These are phyloP conservation scores for Coprinopsis strossmayeri DNA, from an alignment of 768 basidiomycete genomes.

Conservation along the genomic window DNA sequence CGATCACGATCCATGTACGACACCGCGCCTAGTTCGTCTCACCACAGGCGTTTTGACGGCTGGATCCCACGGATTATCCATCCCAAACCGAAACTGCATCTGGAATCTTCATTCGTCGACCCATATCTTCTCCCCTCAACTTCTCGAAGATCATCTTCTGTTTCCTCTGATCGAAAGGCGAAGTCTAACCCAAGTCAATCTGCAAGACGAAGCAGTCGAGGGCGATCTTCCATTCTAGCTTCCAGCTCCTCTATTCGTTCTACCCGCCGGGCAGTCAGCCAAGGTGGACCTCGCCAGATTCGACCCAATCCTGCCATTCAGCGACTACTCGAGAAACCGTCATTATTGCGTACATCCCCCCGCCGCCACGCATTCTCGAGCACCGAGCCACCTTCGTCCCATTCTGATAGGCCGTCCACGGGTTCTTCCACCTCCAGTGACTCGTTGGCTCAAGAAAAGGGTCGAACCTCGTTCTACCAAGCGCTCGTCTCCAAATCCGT, in stretches of 20 bases:
- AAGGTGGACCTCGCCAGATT: slow-evolving; percentile 1
- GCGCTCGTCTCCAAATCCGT: background rate
- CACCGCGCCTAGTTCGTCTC: background rate
- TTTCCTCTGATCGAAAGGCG: background rate
- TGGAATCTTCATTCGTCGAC: background rate
- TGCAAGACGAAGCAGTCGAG: background rate
- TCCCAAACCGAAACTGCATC: background rate
- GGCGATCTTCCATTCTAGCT: background rate
- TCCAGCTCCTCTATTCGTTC: background rate
- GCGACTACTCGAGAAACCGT: slow-evolving; percentile 1
- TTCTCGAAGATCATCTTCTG: background rate
- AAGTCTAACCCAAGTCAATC: background rate
- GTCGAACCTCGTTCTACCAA: background rate
- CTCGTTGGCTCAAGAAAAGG: background rate
- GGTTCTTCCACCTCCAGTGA: background rate
- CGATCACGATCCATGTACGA: background rate
- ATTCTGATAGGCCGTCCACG: no score
- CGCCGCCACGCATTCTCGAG: background rate
- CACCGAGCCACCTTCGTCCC: background rate
- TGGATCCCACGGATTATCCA: background rate
- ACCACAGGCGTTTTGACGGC: background rate
- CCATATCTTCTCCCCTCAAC: background rate
- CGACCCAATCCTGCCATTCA: background rate
- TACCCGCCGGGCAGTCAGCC: background rate
- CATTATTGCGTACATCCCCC: slow-evolving; percentile 1